These are phyloP conservation scores for Gossypium lobatum DNA, from an alignment of 441 rosid genomes.

Conservation along the genomic window DNA sequence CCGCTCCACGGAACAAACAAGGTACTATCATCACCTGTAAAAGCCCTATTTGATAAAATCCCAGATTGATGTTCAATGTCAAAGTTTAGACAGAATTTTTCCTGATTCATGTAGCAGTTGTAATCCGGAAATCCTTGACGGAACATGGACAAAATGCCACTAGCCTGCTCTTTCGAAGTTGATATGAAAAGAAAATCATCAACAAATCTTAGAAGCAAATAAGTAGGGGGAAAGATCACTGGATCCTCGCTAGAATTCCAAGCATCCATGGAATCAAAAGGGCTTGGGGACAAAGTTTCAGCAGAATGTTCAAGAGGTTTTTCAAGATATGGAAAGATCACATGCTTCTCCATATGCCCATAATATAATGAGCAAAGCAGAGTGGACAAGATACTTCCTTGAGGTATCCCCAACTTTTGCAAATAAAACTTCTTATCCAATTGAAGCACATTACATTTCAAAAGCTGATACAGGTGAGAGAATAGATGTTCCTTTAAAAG, in stretches of 20 bases:
- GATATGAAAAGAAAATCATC: conserved; percentile 85
- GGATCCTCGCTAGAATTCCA: conserved; percentile 16
- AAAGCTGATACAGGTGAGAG: conserved; percentile 43
- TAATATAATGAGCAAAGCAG: conserved; percentile 80
- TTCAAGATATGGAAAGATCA: conserved; percentile 62
- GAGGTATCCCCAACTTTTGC: conserved; percentile 71
- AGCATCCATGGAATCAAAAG: conserved; percentile 9
- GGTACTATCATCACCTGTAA: conserved; percentile 48
- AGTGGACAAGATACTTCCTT: conserved; percentile 78
- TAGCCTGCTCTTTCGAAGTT: conserved; percentile 70
- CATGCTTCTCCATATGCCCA: conserved; percentile 71
- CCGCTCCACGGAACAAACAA: conserved; percentile 80
- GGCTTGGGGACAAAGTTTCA: conserved; percentile 19
- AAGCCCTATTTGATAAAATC: conserved; percentile 35
- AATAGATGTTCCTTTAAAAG: conserved; percentile 36
- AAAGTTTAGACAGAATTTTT: conserved; percentile 63
- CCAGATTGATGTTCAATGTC: conserved; percentile 30
- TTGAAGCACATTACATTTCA: conserved; percentile 57
- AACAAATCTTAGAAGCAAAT: conserved; percentile 57
- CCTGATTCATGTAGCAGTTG: conserved; percentile 76
- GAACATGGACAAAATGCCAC: conserved; percentile 44
- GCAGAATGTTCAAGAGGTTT: conserved; percentile 21
- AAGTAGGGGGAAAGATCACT: conserved; percentile 25
- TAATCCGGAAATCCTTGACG: conserved; percentile 60
- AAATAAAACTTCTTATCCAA: conserved; percentile 49